Conservation (phyloP, 2,329 filamentous ascomycete genomes). For the Chaetothyriales sp. region DNA sequence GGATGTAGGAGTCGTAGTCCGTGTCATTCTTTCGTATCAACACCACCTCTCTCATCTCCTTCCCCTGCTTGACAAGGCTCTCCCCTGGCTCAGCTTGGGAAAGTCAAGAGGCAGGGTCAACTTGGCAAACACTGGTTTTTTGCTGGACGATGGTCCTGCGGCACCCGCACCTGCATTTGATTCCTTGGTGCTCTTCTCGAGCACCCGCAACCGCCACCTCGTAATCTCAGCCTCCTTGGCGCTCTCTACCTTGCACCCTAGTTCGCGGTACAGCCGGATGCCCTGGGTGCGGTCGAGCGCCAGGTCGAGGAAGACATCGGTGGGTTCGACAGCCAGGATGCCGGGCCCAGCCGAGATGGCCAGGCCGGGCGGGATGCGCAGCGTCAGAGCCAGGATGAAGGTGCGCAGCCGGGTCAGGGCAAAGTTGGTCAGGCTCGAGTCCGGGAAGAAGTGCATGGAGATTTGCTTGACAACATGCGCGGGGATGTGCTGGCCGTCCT, state of each 20-base stretch:
- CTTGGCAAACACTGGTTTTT: slow-evolving; percentile 44
- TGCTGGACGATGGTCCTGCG: neutral
- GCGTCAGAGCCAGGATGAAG: slow-evolving; percentile 31
- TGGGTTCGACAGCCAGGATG: slow-evolving; percentile 25
- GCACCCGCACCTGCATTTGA: neutral
- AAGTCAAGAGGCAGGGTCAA: slow-evolving; percentile 68
- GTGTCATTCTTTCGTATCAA: neutral
- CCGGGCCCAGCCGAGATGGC: slow-evolving; percentile 23
- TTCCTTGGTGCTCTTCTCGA: slow-evolving; percentile 14
- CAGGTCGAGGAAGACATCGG: slow-evolving; percentile 32
- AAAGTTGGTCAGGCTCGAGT: slow-evolving; percentile 23
- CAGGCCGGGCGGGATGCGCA: slow-evolving; percentile 30
- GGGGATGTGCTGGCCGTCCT: slow-evolving; percentile 7
- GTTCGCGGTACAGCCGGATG: slow-evolving; percentile 30
- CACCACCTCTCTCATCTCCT: neutral
- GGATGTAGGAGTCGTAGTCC: neutral
- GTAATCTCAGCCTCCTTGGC: slow-evolving; percentile 27
- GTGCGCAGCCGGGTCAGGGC: slow-evolving; percentile 30
- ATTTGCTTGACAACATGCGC: slow-evolving; percentile 25
- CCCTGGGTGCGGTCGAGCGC: slow-evolving; percentile 23
- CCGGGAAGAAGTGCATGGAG: slow-evolving; percentile 28
- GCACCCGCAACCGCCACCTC: slow-evolving; percentile 22
- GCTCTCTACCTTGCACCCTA: slow-evolving; percentile 31
- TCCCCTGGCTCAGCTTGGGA: slow-evolving; percentile 39
- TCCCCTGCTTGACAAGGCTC: neutral